These are phyloP conservation scores for Vanrija sp. DNA, from an alignment of 1,284 basidiomycete genomes.

Conservation along the genomic window DNA sequence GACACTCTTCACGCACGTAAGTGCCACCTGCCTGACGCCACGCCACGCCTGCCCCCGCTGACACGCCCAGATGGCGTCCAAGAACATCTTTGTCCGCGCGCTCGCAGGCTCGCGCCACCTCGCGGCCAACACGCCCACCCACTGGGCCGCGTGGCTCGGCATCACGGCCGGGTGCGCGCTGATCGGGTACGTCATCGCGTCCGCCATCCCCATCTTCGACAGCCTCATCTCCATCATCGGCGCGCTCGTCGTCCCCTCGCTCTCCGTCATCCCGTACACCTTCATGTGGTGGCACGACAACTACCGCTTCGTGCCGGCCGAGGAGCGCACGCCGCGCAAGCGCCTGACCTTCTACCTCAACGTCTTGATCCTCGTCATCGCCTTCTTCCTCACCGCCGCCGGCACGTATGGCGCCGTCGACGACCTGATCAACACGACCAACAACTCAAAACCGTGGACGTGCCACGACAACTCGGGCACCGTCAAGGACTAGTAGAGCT, in stretches of 20 bases:
- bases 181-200: constrained; percentile 5
- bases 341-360: neutral
- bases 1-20: neutral
- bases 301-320: constrained; percentile 6
- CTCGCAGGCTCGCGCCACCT: constrained; percentile 59
- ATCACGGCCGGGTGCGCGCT: neutral
- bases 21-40: no score
- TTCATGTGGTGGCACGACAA: constrained; percentile 32
- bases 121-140: constrained; percentile 56
- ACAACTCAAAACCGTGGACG: constrained; percentile 23
- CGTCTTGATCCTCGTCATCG: constrained; percentile 16
- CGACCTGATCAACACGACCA: constrained; percentile 20
- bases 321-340: neutral
- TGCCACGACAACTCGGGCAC: constrained; percentile 29
- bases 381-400: constrained; percentile 19
- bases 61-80: constrained; percentile 50
- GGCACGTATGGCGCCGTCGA: constrained; percentile 29
- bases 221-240: constrained; percentile 22
- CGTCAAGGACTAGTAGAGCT: neutral
- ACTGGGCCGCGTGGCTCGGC: constrained; percentile 57
- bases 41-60: neutral
- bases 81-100: constrained; percentile 60
- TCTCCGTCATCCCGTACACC: constrained; percentile 7
- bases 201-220: constrained; percentile 14
- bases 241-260: constrained; percentile 12